Base-by-base conservation (phyloP, 2,329 filamentous ascomycete species). In the Dryadomyces quercivorus region DNA sequence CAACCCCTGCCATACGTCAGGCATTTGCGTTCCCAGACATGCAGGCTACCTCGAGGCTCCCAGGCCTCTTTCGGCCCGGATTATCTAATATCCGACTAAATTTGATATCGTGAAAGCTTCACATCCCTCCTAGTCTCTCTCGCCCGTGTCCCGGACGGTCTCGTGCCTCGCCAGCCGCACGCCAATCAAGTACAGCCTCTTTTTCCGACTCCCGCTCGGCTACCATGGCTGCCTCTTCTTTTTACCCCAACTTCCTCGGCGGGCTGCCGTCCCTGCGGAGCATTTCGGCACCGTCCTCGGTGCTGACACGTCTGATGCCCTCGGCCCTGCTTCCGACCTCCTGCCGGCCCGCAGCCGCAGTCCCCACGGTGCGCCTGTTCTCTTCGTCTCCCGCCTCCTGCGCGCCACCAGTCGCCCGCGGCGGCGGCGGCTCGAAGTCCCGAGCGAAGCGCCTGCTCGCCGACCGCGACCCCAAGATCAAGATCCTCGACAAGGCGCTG, bases 401-500 rank as follows among this genome's bases (percentile, higher is more conserved):
- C 2, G 52, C 45, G 5, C 34, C 53, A 7, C 34, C 44, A 18
- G n/a, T 21, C 20, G 12, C 21, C 7, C 16, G 40, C 26, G 13
- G n/a, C 18, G 21, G 10, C 6, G 16, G 18, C 8, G 42, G 7
- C 8, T 21, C 43, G 20, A 48, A 49, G 6, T 55, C 54, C 18
- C 36, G 50, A 9, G 38, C 43, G 1, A 55, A 52, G 20, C 50
- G 50, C 7, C 10, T 50, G 12, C 21, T 44, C 2, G 54, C 45
- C 15, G 58, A 58, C 52, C 55, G 58, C 45, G 66, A 70, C 62
- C 65, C 67, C 55, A 66, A 65, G 51, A 61, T 69, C 47, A 58
- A 63, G 52, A 63, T 62, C 55, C 62, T 70, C 58, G 62, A 65
- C 56, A 62, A 61, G 51, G 65, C 64, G 55, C 58, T 69, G 10